Conservation (phyloP, 352 stramenopile genomes). For the Globisporangium ultimum region DNA sequence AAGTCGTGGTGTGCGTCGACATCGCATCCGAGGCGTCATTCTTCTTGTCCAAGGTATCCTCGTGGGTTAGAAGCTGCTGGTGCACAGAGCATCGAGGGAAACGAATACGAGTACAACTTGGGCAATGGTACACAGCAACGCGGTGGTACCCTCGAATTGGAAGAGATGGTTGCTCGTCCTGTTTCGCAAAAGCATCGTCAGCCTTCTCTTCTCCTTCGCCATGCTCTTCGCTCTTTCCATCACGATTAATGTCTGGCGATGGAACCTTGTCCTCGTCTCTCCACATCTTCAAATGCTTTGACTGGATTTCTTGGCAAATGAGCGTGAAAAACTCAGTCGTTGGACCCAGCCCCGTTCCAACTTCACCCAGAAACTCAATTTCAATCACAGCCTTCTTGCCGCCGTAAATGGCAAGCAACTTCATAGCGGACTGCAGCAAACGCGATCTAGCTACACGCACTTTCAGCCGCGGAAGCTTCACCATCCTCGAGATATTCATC, state of each 20-base stretch:
- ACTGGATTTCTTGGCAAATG: slow-evolving; percentile 68
- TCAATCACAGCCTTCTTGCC: slow-evolving; percentile 76
- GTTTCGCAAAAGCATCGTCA: slow-evolving; percentile 2
- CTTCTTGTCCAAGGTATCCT: slow-evolving; percentile 11
- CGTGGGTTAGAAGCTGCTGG: slow-evolving; percentile 43
- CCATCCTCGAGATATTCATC: slow-evolving; percentile 55
- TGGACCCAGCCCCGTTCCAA: slow-evolving; percentile 65
- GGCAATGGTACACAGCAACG: slow-evolving; percentile 60
- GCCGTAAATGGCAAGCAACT: slow-evolving; percentile 68
- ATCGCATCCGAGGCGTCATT: slow-evolving; percentile 3
- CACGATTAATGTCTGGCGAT: slow-evolving; percentile 1
- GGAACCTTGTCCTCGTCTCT: slow-evolving; percentile 34
- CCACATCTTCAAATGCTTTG: slow-evolving; percentile 56
- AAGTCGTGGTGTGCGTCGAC: not conserved
- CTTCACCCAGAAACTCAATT: slow-evolving; percentile 78
- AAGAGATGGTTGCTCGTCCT: slow-evolving; percentile 18
- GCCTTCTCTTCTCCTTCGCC: slow-evolving; percentile 15
- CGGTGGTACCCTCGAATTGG: slow-evolving; percentile 69
- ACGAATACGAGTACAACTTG: slow-evolving; percentile 39
- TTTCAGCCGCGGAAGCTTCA: slow-evolving; percentile 73
- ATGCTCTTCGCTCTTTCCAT: slow-evolving; percentile 16
- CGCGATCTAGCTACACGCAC: slow-evolving; percentile 61
- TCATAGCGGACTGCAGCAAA: slow-evolving; percentile 66
- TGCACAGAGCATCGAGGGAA: slow-evolving; percentile 52
- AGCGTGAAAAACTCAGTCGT: slow-evolving; percentile 82